Percentiles rank a stretch among this genome's conserved stretches.
phyloP scores from a whole-genome alignment of 2,329 filamentous ascomycete species.

The Xylaria sp. region DNA sequence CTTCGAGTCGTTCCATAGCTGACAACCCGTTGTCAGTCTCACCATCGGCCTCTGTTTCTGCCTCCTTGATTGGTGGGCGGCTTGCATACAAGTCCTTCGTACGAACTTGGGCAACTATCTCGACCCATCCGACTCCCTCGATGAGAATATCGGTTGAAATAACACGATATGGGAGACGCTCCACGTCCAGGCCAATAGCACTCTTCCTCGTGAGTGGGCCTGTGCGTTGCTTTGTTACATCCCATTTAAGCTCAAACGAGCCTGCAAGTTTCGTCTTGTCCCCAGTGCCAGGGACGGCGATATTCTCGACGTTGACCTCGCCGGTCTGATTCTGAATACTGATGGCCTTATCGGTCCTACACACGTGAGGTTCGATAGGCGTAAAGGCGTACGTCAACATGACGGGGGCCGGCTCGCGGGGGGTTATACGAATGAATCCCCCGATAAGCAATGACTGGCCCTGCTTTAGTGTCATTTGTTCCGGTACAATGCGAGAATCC shows the following conservation, averaged over 20 bases:
- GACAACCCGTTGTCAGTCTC: constrained; percentile 27
- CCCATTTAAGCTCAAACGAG: constrained; percentile 74
- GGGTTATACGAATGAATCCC: constrained; percentile 86
- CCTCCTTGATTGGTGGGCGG: constrained; percentile 25
- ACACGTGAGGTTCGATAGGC: constrained; percentile 76
- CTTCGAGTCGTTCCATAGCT: constrained; percentile 33
- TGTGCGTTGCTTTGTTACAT: constrained; percentile 80
- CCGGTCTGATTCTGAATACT: constrained; percentile 70
- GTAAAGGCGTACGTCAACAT: constrained; percentile 89
- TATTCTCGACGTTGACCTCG: constrained; percentile 65
- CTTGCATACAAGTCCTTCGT: constrained; percentile 52
- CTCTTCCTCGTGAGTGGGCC: constrained; percentile 71
- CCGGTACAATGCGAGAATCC: constrained; percentile 74
- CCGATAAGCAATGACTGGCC: constrained; percentile 83
- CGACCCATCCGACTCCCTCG: constrained; percentile 92
- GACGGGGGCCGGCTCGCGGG: constrained; percentile 65
- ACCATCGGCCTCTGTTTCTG: constrained; percentile 18
- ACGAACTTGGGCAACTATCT: constrained; percentile 82
- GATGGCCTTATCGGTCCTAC: constrained; percentile 78
- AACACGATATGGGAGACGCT: constrained; percentile 78
- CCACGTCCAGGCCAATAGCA: constrained; percentile 67
- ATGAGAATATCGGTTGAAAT: constrained; percentile 84
- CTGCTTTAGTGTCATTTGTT: constrained; percentile 74
- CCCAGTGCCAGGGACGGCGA: constrained; percentile 64
- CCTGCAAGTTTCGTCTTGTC: constrained; percentile 72